Conservation (phyloP, 805 yeast genomes). For the Candida maris region DNA sequence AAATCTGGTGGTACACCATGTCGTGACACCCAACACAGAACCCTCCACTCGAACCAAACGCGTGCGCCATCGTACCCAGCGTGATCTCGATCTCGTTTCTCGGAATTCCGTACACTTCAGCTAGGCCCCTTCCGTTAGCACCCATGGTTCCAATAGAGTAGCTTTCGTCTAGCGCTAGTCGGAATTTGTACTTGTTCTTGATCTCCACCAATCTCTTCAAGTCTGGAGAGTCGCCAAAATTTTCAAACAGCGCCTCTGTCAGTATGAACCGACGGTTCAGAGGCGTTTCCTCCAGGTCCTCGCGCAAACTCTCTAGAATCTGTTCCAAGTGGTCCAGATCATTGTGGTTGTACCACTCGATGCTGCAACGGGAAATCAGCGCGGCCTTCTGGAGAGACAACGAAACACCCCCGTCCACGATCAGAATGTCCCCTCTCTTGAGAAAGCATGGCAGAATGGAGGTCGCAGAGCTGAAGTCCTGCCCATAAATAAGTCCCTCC, state of each 20-base stretch:
- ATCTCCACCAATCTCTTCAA: conserved; percentile 66
- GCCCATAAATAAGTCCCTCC: conserved; percentile 82
- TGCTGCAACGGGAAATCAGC: conserved; percentile 78
- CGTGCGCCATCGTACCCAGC: conserved; percentile 77
- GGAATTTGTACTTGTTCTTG: conserved; percentile 77
- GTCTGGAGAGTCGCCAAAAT: conserved; percentile 75
- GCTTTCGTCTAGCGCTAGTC: conserved; percentile 85
- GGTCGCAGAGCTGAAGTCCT: conserved; percentile 82
- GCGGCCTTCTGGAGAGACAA: conserved; percentile 85
- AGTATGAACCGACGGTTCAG: conserved; percentile 86
- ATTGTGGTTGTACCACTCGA: conserved; percentile 83
- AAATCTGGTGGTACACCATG: conserved; percentile 89
- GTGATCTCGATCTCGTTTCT: conserved; percentile 79
- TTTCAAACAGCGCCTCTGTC: conserved; percentile 85
- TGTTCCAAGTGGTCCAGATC: conserved; percentile 79
- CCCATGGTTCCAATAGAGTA: conserved; percentile 87
- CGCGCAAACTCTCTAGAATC: conserved; percentile 57
- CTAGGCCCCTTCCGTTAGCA: conserved; percentile 75
- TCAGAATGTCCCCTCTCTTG: conserved; percentile 89
- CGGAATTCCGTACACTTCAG: conserved; percentile 67
- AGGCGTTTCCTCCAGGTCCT: conserved; percentile 64
- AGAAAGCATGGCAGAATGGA: conserved; percentile 91
- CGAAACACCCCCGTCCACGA: conserved; percentile 78
- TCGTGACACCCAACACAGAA: conserved; percentile 83
- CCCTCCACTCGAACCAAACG: conserved; percentile 87